Evolutionary conservation across 768 basidiomycete species (phyloP).

Genomic region (Rubroboletus satanas): DNA sequence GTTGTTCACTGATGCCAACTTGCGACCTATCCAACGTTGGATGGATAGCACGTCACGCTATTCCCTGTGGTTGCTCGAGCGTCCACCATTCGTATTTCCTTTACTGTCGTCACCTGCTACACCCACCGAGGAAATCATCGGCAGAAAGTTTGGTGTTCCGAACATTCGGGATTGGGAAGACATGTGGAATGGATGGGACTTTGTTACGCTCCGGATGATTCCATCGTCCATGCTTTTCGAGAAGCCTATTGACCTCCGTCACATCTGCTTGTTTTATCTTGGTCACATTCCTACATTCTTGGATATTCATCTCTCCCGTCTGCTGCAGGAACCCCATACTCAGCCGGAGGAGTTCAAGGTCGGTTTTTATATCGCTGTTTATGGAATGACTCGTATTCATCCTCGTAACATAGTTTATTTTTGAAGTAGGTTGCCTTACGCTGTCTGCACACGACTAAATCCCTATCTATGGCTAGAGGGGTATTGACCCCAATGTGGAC

Average conservation of each 20-base stretch:
- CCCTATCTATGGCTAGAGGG: conserved; percentile 52
- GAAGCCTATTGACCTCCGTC: conserved; percentile 90
- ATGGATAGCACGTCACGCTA: conserved; percentile 66
- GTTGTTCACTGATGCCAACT: conserved; percentile 68
- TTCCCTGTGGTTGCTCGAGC: conserved; percentile 88
- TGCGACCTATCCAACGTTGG: conserved; percentile 89
- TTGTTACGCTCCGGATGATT: conserved; percentile 80
- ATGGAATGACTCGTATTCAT: conserved; percentile 2
- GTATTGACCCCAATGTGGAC: conserved; percentile 94
- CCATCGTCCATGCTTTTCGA: conserved; percentile 78
- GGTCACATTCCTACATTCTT: conserved; percentile 93
- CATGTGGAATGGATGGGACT: conserved; percentile 90
- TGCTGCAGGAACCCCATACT: conserved; percentile 74
- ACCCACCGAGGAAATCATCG: conserved; percentile 16
- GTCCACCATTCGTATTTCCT: conserved; percentile 77
- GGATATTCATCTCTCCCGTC: conserved; percentile 80
- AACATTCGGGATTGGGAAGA: conserved; percentile 72
- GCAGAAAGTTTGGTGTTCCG: conserved; percentile 59
- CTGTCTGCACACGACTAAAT: not conserved
- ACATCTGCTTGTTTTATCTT: conserved; percentile 95
- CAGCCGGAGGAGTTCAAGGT: conserved; percentile 82
- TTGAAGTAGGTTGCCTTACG: conserved; percentile 51
- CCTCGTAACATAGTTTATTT: conserved; percentile 51
- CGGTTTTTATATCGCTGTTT: conserved; percentile 10
- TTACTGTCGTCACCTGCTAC: conserved; percentile 42